Percentiles rank a stretch among this genome's conserved stretches.
Evolutionary conservation across 352 stramenopile species (phyloP).

Genomic region (Phytophthora megakarya): DNA sequence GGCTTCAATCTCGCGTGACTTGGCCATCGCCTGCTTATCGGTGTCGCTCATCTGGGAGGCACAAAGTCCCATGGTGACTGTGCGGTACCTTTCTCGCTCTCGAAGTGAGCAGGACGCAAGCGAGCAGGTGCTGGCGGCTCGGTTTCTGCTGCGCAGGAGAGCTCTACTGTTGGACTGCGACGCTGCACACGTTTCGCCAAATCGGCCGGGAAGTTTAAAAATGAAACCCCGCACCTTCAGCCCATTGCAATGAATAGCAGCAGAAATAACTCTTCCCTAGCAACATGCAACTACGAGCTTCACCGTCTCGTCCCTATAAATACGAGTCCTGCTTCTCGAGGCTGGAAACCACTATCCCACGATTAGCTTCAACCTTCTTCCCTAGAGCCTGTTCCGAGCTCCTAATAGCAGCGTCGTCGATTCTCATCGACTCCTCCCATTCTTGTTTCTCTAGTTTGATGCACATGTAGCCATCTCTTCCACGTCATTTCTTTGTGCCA

Average conservation of each 20-base stretch:
- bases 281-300: constrained; percentile 32
- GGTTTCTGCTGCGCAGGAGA: constrained; percentile 38
- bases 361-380: constrained; percentile 22
- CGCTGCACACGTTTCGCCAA: constrained; percentile 45
- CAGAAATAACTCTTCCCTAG: constrained; percentile 39
- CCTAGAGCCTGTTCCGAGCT: constrained; percentile 1
- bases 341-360: constrained; percentile 29
- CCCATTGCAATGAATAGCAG: too few relatives aligned
- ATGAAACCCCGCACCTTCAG: constrained; percentile 59
- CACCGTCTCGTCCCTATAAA: constrained; percentile 36
- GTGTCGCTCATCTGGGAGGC: constrained; percentile 59
- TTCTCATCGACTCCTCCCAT: constrained; percentile 25
- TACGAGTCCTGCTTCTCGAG: constrained; percentile 10
- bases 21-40: constrained; percentile 69
- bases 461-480: constrained; percentile 13
- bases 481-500: constrained; percentile 22
- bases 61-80: constrained; percentile 68
- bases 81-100: constrained; percentile 24
- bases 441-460: not conserved
- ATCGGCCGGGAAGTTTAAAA: constrained; percentile 67
- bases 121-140: constrained; percentile 23
- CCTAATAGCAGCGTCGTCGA: constrained; percentile 16
- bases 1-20: constrained; percentile 76
- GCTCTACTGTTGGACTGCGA: constrained; percentile 40
- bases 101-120: constrained; percentile 27